Base-by-base conservation (phyloP, 2,329 filamentous ascomycete species). In the Penicillium sp. region DNA sequence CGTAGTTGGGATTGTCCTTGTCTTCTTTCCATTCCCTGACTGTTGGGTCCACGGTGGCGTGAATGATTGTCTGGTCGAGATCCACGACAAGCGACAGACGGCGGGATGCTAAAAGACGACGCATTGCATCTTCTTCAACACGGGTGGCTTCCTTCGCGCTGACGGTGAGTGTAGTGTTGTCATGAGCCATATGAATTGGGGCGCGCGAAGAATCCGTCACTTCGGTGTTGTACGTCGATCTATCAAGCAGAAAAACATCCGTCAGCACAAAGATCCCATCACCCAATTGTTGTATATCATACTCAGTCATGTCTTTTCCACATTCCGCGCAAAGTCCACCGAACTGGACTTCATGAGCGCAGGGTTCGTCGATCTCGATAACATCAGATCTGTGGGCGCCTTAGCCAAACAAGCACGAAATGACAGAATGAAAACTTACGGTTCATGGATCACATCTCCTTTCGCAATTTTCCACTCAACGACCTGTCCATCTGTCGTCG, bases 11-110 rank as follows among this genome's bases (percentile, higher is more conserved):
- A 52, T 94, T 95, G 3, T 79, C 74, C 15, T 82, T 79, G 61
- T 98, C 89, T 33, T 79, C 76, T 71, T 94, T 85, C 92, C 92
- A 98, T 62, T 98, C 90, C 47, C 83, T 88, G 37, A 98, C 82
- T 0, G 92, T 98, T 5, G 89, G 90, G 53, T 98, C 92, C 56
- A 96, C 93, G 45, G 88, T 95, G 16, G 92, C 92, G 64, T 98
- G 92, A 51, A 98, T 98, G 56, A 98, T 92, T 40, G 92, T 98
- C 70, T 96, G 90, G 61, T 98, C 92, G 37, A 98, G 73, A 72
- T 98, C 92, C 52, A 98, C 92, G 16, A 98, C 92, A 30, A 98
- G 74, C 30, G 85, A 94, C 30, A 98, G 75, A 68, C 94, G 95
- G 51, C 84, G 79, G 45, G 84, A 78, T 42, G 80, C 75, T 29